A percentile compares a stretch with the other conserved stretches of the same genome.
Evolutionary conservation across 768 basidiomycete genomes (phyloP).

Genomic region (Leucocoprinus sp.): DNA sequence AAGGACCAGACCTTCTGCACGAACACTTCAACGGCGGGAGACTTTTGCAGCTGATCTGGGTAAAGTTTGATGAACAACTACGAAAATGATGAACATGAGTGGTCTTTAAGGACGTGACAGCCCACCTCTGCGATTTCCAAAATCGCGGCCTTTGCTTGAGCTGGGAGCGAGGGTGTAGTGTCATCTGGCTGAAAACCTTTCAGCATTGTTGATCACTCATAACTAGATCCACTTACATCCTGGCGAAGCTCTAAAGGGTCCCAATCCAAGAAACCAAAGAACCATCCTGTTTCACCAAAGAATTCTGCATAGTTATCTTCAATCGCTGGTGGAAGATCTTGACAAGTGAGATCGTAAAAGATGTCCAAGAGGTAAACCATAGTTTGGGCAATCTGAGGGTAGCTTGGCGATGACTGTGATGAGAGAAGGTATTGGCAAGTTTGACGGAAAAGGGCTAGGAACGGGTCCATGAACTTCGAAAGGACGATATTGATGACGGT

Average conservation of each 20-base stretch:
- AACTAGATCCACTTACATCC: constrained; percentile 45
- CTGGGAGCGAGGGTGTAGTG: constrained; percentile 73
- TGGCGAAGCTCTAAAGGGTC: constrained; percentile 58
- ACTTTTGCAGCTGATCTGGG: constrained; percentile 64
- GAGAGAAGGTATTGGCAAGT: constrained; percentile 47
- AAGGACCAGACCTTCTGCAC: constrained; percentile 90
- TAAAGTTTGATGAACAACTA: constrained; percentile 80
- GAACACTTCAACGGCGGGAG: constrained; percentile 58
- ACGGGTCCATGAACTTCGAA: constrained; percentile 72
- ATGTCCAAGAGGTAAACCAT: constrained; percentile 78
- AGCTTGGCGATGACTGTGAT: constrained; percentile 29
- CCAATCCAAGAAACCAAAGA: constrained; percentile 79
- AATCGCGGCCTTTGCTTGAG: constrained; percentile 81
- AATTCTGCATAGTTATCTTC: constrained; percentile 84
- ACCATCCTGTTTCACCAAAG: constrained; percentile 68
- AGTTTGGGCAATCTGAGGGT: constrained; percentile 54
- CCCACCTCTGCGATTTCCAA: constrained; percentile 85
- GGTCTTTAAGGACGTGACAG: not conserved
- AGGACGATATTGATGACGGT: constrained; percentile 89
- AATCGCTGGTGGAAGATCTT: constrained; percentile 90
- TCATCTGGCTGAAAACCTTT: constrained; percentile 57
- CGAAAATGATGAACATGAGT: not conserved
- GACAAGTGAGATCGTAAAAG: constrained; percentile 90
- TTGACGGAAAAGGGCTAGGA: constrained; percentile 74
- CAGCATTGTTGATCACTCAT: not conserved